Evolutionary conservation across 1,284 basidiomycete genomes (phyloP), one percentile per base, ranked within the genome.

Genomic region (Athelia sp.): DNA sequence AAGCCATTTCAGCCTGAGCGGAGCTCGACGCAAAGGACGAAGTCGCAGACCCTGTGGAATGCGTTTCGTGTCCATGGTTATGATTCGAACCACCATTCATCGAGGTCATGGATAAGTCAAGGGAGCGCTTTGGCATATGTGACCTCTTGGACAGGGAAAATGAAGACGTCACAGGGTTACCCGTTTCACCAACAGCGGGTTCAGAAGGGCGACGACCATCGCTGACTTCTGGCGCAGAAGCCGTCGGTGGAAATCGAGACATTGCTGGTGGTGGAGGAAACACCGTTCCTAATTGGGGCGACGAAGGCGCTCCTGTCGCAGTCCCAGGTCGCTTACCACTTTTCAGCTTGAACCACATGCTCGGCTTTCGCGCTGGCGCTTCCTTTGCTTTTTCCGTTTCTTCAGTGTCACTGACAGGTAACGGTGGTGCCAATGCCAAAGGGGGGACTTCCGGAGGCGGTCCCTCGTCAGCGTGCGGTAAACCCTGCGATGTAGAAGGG

Each of bases 291-390:
- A 21, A 23, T 21, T 11, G 4, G 8, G 43, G 43, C 15, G 21
- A 26, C 15, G 15, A 22, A 44, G 43, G 22, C 9, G 43, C 6
- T 23, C 21, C 24, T 22, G n/a, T n/a, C 6, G 55, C 31, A 49
- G 51, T 58, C 47, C 46, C 43, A 56, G 54, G 36, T 48, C 51
- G 58, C 58, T 64, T 63, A 47, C 36, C 36, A 50, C 76, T 76
- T 65, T 74, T 76, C 54, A 77, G 72, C 59, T 77, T 79, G 53
- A 84, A 79, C 84, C 84, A 87, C 13, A 62, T 55, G 46, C 72
- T 73, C 44, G 72, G 49, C 54, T 72, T 75, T 54, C 68, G 66
- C 53, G 75, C 74, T 4, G 71, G 60, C 44, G 67, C 65, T 55
- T 66, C 69, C 54, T 68, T 72, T 11, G 68, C 69, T 51, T 64